Percentiles rank a stretch among this genome's conserved stretches.
Conservation (phyloP, 768 basidiomycete species). For the Suillus clintonianus region DNA sequence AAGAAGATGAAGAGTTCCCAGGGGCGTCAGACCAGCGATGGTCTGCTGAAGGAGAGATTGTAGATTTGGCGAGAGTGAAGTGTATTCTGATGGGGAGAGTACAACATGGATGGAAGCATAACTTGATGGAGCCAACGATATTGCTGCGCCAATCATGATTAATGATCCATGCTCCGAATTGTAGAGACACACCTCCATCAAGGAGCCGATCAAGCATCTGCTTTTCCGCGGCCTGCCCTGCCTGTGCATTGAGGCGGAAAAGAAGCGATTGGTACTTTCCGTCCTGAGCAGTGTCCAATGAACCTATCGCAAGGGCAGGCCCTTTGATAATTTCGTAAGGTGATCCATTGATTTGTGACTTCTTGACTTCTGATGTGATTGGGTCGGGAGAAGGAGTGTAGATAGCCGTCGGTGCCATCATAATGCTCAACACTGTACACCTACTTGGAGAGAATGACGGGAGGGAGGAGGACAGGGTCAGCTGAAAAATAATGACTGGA, state of each 20-base stretch:
- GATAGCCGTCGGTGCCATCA: slow-evolving; percentile 68
- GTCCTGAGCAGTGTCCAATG: slow-evolving; percentile 73
- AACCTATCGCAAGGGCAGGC: slow-evolving; percentile 72
- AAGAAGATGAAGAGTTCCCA: slow-evolving; percentile 70
- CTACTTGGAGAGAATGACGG: background rate
- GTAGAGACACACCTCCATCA: slow-evolving; percentile 63
- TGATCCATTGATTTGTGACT: slow-evolving; percentile 11
- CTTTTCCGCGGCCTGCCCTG: slow-evolving; percentile 58
- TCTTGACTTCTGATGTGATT: slow-evolving; percentile 14
- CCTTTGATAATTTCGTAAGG: slow-evolving; percentile 33
- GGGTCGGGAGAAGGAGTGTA: slow-evolving; percentile 26
- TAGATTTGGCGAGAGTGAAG: slow-evolving; percentile 52
- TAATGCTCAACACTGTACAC: background rate
- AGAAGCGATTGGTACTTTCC: slow-evolving; percentile 78
- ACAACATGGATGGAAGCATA: slow-evolving; percentile 71
- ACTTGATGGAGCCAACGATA: slow-evolving; percentile 48
- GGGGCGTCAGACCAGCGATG: slow-evolving; percentile 57
- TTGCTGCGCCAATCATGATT: slow-evolving; percentile 46
- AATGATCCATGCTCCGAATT: background rate
- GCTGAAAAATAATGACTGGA: background rate
- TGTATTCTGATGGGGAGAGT: slow-evolving; percentile 67
- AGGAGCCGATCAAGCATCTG: slow-evolving; percentile 83
- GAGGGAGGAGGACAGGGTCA: slow-evolving; percentile 3
- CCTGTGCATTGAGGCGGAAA: slow-evolving; percentile 52
- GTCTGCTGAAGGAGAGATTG: slow-evolving; percentile 61